Evolutionary conservation across 2,329 filamentous ascomycete genomes (phyloP), one percentile per base, ranked within the genome.

Genomic region (Colletotrichum gloeosporioides): DNA sequence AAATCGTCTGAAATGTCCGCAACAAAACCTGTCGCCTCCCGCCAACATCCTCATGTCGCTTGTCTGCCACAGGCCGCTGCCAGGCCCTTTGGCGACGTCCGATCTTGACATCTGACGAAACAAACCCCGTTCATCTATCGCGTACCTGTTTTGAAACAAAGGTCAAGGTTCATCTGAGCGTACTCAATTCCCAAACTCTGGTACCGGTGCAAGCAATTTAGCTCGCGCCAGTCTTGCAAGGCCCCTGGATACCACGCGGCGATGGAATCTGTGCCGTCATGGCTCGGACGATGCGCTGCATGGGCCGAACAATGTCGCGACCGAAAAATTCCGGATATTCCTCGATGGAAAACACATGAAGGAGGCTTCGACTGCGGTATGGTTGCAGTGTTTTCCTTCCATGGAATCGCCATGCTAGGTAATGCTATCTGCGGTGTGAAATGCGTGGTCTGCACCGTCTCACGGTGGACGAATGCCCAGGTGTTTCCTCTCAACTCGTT

Each of bases 101-200:
- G 69, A 75, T 75, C 57, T 73, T 67, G 57, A 73, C 73, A 68
- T 73, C 32, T 64, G 57, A 73, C 53, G 55, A 73, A 75, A 64
- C 73, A 44, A 68, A 39, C 18, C 27, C 22, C 29, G 57, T 39
- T 68, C 70, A 57, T 73, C 31, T 61, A 68, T 49, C 55, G 25
- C 36, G 13, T 62, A 22, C 27, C 36, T 22, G 73, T 72, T 72
- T 68, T 68, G 69, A 75, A 75, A 75, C 73, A 32, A 57, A 39
- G 25, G n/a, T 29, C 63, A 53, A 34, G 69, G 69, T 68, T 73
- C 73, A 27, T 68, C 69, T 68, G 69, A 75, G 62, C 73, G 73
- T 63, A 32, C 29, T 49, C 55, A 13, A 8, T 49, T 53, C 18
- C 70, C 55, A 32, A 75, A 64, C 27, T 68, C 16, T 44, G 44